phyloP scores from a whole-genome alignment of 139 green algal genomes.

The Diplosphaera chodatii region DNA sequence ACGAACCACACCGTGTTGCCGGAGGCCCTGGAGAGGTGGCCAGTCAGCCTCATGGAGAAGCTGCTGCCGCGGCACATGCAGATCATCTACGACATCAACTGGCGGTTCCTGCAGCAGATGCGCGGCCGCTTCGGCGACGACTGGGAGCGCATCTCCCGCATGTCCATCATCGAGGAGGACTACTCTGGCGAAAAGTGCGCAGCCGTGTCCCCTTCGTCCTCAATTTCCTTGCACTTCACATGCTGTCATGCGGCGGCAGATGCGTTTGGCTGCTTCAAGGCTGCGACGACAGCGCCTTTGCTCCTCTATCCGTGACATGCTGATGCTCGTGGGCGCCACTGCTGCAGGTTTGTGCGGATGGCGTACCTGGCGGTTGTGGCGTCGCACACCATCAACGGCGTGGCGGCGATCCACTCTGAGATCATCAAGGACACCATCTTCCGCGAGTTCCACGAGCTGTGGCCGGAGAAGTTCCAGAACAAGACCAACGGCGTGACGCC shows the following conservation, averaged over 20 bases:
- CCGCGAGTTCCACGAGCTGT: conserved; percentile 56
- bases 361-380: conserved; percentile 89
- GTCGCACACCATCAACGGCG: conserved; percentile 86
- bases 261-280: no score
- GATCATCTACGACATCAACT: conserved; percentile 99
- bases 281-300: no score
- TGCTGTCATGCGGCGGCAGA: no score
- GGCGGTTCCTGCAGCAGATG: conserved; percentile 89
- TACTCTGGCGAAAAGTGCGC: conserved; percentile 54
- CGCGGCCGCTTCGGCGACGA: conserved; percentile 77
- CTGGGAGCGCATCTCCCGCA: conserved; percentile 70
- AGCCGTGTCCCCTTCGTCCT: no score
- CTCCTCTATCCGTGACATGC: no score
- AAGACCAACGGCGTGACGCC: conserved; percentile 95
- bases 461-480: conserved; percentile 90
- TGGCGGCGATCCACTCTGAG: conserved; percentile 92
- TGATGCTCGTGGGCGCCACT: no score
- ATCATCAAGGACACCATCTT: conserved; percentile 86
- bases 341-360: conserved; percentile 87
- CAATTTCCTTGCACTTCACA: no score
- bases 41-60: conserved; percentile 86
- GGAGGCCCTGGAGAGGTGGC: conserved; percentile 96
- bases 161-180: conserved; percentile 96
- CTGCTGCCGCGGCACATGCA: conserved; percentile 97
- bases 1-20: conserved; percentile 99